A percentile compares a stretch with the other conserved stretches of the same genome.
phyloP scores from a whole-genome alignment of 768 basidiomycete genomes.

The Ramaria sp. region DNA sequence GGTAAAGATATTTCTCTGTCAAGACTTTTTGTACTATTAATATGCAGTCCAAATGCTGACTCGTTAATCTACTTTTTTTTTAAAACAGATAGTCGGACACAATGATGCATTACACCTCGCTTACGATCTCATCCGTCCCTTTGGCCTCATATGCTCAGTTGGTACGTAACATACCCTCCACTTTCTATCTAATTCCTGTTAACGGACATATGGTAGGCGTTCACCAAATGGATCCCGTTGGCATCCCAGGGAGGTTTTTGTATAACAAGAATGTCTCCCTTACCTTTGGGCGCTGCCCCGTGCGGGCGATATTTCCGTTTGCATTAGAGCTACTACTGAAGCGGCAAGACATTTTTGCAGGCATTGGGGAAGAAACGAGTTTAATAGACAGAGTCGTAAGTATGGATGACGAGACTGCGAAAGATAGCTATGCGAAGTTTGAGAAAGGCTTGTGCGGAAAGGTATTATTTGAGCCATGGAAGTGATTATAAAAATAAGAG shows the following conservation, averaged over 20 bases:
- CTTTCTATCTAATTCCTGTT: slow-evolving; percentile 14
- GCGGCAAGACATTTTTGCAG: slow-evolving; percentile 64
- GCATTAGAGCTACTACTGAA: slow-evolving; percentile 61
- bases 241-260: slow-evolving; percentile 35
- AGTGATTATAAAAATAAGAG: slow-evolving; percentile 2
- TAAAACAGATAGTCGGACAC: slow-evolving; percentile 55
- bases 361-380: slow-evolving; percentile 48
- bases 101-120: slow-evolving; percentile 50
- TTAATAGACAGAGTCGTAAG: slow-evolving; percentile 60
- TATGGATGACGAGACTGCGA: slow-evolving; percentile 37
- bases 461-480: slow-evolving; percentile 70
- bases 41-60: no score
- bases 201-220: slow-evolving; percentile 9
- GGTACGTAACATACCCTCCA: slow-evolving; percentile 47
- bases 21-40: background rate
- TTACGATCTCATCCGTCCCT: slow-evolving; percentile 62
- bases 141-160: slow-evolving; percentile 66
- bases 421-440: slow-evolving; percentile 49
- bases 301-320: slow-evolving; percentile 62
- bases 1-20: slow-evolving; percentile 26
- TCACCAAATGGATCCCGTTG: slow-evolving; percentile 11
- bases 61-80: background rate
- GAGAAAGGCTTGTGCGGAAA: slow-evolving; percentile 68
- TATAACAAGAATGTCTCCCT: slow-evolving; percentile 74
- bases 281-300: slow-evolving; percentile 76